These are phyloP conservation scores for Botrytis fabae DNA, from an alignment of 2,329 filamentous ascomycete species.

Conservation along the genomic window DNA sequence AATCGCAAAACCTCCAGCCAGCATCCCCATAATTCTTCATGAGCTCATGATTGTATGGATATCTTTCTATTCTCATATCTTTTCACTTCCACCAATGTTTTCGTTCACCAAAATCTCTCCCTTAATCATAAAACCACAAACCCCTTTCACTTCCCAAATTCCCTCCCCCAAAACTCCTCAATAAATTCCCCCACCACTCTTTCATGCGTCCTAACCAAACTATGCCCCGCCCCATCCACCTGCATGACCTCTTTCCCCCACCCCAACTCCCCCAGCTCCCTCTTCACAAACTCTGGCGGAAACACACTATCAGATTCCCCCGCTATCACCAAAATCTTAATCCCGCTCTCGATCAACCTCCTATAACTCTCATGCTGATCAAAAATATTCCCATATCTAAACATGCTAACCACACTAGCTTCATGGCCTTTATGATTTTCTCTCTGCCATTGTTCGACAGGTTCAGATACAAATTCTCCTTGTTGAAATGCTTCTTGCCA, in stretches of 20 bases:
- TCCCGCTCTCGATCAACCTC: background rate
- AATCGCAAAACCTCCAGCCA: background rate
- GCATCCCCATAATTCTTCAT: background rate
- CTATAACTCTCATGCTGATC: conserved; percentile 36
- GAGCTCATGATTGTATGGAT: background rate
- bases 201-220: background rate
- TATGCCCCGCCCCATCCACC: background rate
- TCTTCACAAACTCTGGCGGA: background rate
- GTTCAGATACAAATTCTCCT: conserved; percentile 50
- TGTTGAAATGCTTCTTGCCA: conserved; percentile 47
- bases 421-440: conserved; percentile 48
- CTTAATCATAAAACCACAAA: background rate
- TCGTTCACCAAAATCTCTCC: background rate
- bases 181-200: background rate
- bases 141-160: background rate
- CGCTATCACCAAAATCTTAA: background rate
- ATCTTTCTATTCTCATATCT: background rate
- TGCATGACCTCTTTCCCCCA: background rate
- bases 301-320: background rate
- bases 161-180: background rate
- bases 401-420: conserved; percentile 48
- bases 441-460: conserved; percentile 51
- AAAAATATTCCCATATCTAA: conserved; percentile 49
- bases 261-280: background rate
- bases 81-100: background rate